Base-by-base conservation (phyloP, 208 protist species). In the Leishmania aethiopica region DNA sequence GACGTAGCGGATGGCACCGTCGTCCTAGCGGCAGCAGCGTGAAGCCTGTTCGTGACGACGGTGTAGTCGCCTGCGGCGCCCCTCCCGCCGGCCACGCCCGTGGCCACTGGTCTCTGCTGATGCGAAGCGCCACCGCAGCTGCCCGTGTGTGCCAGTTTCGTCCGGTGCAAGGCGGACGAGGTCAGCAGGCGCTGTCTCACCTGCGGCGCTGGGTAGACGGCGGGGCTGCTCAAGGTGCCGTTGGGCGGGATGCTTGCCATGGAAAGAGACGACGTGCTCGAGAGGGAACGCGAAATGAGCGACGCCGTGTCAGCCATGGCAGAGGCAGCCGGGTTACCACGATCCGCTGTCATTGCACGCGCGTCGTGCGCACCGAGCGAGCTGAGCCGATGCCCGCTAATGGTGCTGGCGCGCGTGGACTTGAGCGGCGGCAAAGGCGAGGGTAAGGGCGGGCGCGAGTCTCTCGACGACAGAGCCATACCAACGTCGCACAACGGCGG, bases 131-230 rank as follows among this genome's bases (percentile, higher is more conserved):
- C 47, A 28, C n/a, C 51, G 7, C 82, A 64, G 73, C 82, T 86
- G 64, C 82, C 82, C 5, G 82, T 86, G 11, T 77, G 78, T 2
- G 82, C 60, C n/a, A 86, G 62, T 49, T 73, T 67, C 3, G 67
- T 64, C 35, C 73, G 78, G 64, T 76, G 82, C n/a, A 59, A 69
- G 25, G 82, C 72, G 7, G 62, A 8, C 25, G 62, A 49, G 19
- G 77, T 62, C 55, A 72, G 62, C 3, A 8, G 11, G 40, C 71
- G 76, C 2, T 62, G 51, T 42, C 6, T 11, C 22, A 25, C 22
- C 67, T 25, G 45, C 32, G 19, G 37, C 40, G 28, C 13, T 28
- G 42, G 51, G 45, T 17, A 17, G 8, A 32, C 10, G 8, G 78
- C 19, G 35, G 49, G 75, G 60, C 42, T 70, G 22, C 60, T 66